Evolutionary conservation across 2,329 filamentous ascomycete genomes (phyloP), one percentile per base, ranked within the genome.

Genomic region (Myriangium duriaei): DNA sequence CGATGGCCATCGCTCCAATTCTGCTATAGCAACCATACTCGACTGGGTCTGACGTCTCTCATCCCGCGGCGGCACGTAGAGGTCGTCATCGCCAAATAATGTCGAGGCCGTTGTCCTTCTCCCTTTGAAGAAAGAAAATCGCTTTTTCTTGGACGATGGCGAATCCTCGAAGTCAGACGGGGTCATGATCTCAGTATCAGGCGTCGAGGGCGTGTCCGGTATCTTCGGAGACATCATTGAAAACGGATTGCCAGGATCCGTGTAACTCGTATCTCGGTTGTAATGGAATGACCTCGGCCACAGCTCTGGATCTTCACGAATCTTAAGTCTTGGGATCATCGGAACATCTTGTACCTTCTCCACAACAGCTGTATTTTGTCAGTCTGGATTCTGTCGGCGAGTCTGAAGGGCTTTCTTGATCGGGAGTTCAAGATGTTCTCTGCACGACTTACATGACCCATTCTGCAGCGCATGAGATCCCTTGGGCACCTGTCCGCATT

Each of bases 391-490:
- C n/a, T n/a, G n/a, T n/a, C n/a, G n/a, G n/a, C n/a, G n/a, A n/a
- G n/a, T n/a, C n/a, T n/a, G n/a, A n/a, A n/a, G n/a, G n/a, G n/a
- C n/a, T n/a, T n/a, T n/a, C n/a, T n/a, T n/a, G n/a, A n/a, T n/a
- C n/a, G n/a, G n/a, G n/a, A n/a, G n/a, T n/a, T n/a, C n/a, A n/a
- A n/a, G n/a, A n/a, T n/a, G n/a, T n/a, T n/a, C n/a, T n/a, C 35
- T 37, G 32, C 35, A 37, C 17, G 19, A 30, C 12, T 26, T 29
- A 15, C 35, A 37, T 19, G 32, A 19, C 11, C 35, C 35, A 16
- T 31, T 37, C 35, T 18, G 12, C 35, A 37, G 24, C 10, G 18
- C 16, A 12, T 37, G 35, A 18, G 35, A 26, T 19, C 35, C 35
- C 4, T 10, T 37, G 13, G 35, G 35, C 16, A 37, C 26, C 35